Evolutionary conservation across 371 early-diverging fungal species (phyloP).

Genomic region (Thermomucor indicae-seudaticae): DNA sequence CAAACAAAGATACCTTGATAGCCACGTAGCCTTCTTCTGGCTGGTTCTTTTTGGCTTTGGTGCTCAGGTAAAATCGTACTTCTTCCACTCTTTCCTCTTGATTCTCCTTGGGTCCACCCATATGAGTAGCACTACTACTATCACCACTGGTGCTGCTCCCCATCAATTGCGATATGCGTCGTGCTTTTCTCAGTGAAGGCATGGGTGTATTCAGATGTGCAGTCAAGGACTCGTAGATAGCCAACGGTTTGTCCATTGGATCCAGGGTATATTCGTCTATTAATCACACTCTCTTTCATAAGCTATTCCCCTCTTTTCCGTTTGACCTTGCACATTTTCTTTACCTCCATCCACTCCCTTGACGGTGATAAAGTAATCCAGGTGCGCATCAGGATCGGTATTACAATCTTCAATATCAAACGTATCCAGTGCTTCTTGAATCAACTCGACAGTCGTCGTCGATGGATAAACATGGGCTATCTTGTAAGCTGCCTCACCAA

Average conservation of each 20-base stretch:
- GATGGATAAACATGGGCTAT: slow-evolving; percentile 35
- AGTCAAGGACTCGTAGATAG: slow-evolving; percentile 50
- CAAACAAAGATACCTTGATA: slow-evolving; percentile 34
- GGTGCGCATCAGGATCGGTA: slow-evolving; percentile 22
- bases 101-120: slow-evolving; percentile 30
- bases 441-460: slow-evolving; percentile 49
- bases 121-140: slow-evolving; percentile 26
- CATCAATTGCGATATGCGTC: slow-evolving; percentile 48
- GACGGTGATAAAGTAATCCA: slow-evolving; percentile 40
- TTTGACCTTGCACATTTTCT: neutral
- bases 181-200: slow-evolving; percentile 43
- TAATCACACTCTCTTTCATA: neutral
- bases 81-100: slow-evolving; percentile 5
- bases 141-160: slow-evolving; percentile 15
- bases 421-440: slow-evolving; percentile 41
- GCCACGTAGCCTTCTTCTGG: slow-evolving; percentile 36
- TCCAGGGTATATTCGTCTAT: slow-evolving; percentile 44
- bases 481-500: slow-evolving; percentile 39
- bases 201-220: slow-evolving; percentile 47
- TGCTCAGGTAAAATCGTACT: slow-evolving; percentile 40
- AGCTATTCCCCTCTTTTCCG: neutral
- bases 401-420: slow-evolving; percentile 26
- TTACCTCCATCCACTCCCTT: slow-evolving; percentile 54
- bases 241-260: slow-evolving; percentile 44
- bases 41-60: slow-evolving; percentile 19